Evolutionary conservation across 148 eudicot genomes (phyloP).

Genomic region (Agrostemma githago): DNA sequence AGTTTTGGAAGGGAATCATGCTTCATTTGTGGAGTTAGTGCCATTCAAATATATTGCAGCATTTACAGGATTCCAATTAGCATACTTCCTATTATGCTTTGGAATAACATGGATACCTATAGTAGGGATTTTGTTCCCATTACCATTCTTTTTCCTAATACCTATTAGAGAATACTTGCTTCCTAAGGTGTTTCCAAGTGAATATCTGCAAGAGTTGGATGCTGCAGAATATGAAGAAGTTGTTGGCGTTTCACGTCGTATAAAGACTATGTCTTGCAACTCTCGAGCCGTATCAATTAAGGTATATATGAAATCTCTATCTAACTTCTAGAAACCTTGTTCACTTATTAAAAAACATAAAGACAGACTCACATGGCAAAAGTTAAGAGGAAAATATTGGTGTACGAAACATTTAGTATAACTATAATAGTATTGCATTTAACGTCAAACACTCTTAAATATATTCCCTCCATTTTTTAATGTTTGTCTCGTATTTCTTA

Average conservation of each 20-base stretch:
- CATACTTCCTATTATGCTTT: slow-evolving; percentile 52
- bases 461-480: too few species aligned
- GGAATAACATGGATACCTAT: slow-evolving; percentile 76
- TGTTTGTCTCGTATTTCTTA: too few species aligned
- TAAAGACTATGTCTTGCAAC: slow-evolving; percentile 25
- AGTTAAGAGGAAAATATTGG: too few species aligned
- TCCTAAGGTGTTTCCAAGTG: slow-evolving; percentile 43
- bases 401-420: too few species aligned
- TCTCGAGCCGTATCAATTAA: slow-evolving; percentile 22
- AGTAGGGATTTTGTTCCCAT: slow-evolving; percentile 59
- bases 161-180: slow-evolving; percentile 46
- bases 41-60: slow-evolving; percentile 57
- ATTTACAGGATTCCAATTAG: slow-evolving; percentile 53
- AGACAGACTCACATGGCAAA: not conserved
- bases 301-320: slow-evolving; percentile 32
- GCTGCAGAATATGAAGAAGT: slow-evolving; percentile 72
- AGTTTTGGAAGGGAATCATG: slow-evolving; percentile 54
- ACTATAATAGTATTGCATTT: too few species aligned
- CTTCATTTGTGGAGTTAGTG: slow-evolving; percentile 61
- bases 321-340: not conserved
- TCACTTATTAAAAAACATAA: not conserved
- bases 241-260: slow-evolving; percentile 34
- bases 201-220: slow-evolving; percentile 56
- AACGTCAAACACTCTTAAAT: too few species aligned
- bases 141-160: slow-evolving; percentile 58